Conservation (phyloP, 148 eudicot genomes). For the Heliamphora exappendiculata region DNA sequence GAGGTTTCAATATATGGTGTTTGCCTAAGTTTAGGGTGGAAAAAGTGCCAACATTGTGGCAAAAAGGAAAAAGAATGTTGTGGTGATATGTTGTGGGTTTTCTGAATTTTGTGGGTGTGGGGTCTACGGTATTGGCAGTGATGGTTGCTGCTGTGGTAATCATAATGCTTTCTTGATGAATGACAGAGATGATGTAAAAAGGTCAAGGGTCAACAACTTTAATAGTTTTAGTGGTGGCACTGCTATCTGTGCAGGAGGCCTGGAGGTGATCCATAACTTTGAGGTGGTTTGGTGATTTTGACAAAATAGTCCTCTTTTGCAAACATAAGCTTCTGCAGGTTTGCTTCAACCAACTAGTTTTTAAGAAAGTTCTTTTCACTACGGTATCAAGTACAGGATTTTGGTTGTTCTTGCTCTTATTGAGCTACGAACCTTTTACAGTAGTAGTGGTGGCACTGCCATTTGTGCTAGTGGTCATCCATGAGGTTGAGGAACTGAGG, state of each 20-base stretch:
- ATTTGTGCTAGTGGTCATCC: not conserved
- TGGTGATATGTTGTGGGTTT: not conserved
- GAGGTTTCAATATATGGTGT: not conserved
- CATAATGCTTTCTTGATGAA: not conserved
- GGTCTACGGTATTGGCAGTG: not conserved
- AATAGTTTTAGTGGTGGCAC: not conserved
- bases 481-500: not conserved
- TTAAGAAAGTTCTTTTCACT: not conserved
- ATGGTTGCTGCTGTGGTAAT: not conserved
- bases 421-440: not conserved
- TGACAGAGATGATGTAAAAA: not conserved
- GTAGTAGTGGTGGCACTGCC: not conserved
- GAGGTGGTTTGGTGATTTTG: not conserved
- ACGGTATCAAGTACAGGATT: not conserved
- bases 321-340: not conserved
- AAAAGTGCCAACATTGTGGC: too few relatives aligned
- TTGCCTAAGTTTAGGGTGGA: too few relatives aligned
- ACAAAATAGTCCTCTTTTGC: not conserved
- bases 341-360: not conserved
- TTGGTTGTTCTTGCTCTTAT: not conserved
- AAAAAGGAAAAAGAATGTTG: not conserved
- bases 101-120: not conserved
- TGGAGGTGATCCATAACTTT: constrained; percentile 1
- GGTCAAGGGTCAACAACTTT: not conserved
- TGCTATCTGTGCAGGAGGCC: not conserved